Evolutionary conservation across 2,329 filamentous ascomycete genomes (phyloP).

Genomic region (Sporothrix pseudoabietina): DNA sequence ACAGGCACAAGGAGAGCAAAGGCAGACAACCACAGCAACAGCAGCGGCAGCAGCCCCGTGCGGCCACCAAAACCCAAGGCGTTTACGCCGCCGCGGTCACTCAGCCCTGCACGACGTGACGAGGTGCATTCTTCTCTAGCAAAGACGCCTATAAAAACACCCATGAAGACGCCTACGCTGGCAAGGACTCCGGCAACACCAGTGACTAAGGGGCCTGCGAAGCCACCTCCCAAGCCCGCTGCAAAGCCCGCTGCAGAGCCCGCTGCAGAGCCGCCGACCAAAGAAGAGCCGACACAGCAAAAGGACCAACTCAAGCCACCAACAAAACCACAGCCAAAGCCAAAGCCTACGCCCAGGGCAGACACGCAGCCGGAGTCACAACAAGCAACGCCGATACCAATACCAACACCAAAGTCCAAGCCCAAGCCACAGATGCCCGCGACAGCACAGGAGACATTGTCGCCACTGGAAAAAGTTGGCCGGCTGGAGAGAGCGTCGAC

Average conservation of each 20-base stretch:
- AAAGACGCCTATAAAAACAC: background rate
- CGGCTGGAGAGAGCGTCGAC: background rate
- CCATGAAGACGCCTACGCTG: background rate
- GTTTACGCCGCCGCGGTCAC: conserved; percentile 41
- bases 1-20: background rate
- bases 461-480: background rate
- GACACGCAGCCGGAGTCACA: background rate
- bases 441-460: background rate
- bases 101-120: conserved; percentile 34
- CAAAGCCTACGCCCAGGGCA: background rate
- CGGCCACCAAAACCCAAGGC: conserved; percentile 33
- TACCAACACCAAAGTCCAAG: background rate
- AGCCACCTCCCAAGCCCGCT: background rate
- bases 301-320: background rate
- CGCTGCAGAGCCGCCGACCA: background rate
- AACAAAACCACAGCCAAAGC: background rate
- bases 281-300: background rate
- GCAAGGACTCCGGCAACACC: background rate
- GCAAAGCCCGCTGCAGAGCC: background rate
- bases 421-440: background rate
- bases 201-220: background rate
- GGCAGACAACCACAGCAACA: background rate
- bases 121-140: background rate
- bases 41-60: background rate
- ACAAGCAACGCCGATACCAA: background rate